Conservation (phyloP, 192 early-diverging fungal genomes). For the Coemansia sp. region DNA sequence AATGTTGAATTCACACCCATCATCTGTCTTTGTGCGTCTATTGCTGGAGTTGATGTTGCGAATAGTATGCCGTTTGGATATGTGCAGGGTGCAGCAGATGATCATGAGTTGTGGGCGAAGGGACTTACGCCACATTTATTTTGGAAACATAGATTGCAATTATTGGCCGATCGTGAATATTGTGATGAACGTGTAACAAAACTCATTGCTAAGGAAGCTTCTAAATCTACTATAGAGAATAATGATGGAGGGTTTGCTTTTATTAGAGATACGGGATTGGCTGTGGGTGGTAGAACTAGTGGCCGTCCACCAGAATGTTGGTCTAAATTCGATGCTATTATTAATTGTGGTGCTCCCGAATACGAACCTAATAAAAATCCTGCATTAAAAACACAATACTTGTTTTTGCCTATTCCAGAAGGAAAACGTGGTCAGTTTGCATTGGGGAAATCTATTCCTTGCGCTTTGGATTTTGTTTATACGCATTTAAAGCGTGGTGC, state of each 20-base stretch:
- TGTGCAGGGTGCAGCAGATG: constrained; percentile 88
- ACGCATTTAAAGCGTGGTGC: constrained; percentile 29
- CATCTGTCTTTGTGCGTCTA: constrained; percentile 75
- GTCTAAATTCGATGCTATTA: constrained; percentile 71
- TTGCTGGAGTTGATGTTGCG: constrained; percentile 44
- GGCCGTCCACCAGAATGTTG: constrained; percentile 62
- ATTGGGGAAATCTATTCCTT: constrained; percentile 60
- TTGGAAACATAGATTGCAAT: constrained; percentile 56
- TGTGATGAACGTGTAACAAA: constrained; percentile 26
- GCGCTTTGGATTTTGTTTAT: constrained; percentile 58
- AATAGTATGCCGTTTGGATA: constrained; percentile 63
- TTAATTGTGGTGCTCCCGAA: constrained; percentile 73
- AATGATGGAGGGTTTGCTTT: constrained; percentile 28
- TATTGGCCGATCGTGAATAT: constrained; percentile 29
- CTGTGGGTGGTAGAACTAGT: constrained; percentile 58
- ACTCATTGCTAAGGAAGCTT: neutral
- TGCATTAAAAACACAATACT: constrained; percentile 41
- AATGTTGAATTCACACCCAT: constrained; percentile 68
- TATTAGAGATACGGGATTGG: constrained; percentile 62
- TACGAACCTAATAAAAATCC: constrained; percentile 35
- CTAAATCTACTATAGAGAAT: neutral
- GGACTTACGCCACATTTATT: constrained; percentile 65
- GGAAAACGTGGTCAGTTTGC: constrained; percentile 82
- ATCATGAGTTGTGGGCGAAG: constrained; percentile 82
- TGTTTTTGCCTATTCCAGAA: constrained; percentile 77